Percentiles rank a stretch among this genome's conserved stretches.
These are phyloP conservation scores for Fusarium nygamai DNA, from an alignment of 2,329 filamentous ascomycete genomes.

Conservation along the genomic window DNA sequence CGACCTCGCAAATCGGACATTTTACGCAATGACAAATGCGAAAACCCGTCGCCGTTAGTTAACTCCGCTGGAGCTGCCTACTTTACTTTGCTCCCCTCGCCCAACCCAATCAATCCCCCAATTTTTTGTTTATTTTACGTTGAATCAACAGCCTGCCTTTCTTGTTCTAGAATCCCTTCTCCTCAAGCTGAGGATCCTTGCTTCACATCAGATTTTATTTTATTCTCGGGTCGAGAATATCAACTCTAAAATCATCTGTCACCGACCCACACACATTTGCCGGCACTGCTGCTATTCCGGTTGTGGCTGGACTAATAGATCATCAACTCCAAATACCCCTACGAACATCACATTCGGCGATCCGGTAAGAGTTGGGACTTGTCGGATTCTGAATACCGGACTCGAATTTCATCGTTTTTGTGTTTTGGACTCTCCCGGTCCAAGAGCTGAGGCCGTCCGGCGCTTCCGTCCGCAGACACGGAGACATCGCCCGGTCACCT, in stretches of 20 bases:
- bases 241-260: constrained; percentile 13
- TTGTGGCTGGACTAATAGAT: constrained; percentile 41
- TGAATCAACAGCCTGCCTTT: constrained; percentile 4
- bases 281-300: constrained; percentile 31
- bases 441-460: constrained; percentile 38
- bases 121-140: constrained; percentile 11
- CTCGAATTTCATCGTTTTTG: constrained; percentile 9
- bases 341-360: constrained; percentile 3
- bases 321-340: constrained; percentile 25
- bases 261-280: constrained; percentile 37
- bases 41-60: constrained; percentile 35
- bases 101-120: constrained; percentile 22
- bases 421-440: constrained; percentile 29
- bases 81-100: constrained; percentile 11
- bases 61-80: constrained; percentile 30
- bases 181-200: constrained; percentile 1
- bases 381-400: not conserved
- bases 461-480: constrained; percentile 37
- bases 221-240: not conserved
- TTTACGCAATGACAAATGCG: constrained; percentile 36
- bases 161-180: constrained; percentile 1
- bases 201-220: not conserved
- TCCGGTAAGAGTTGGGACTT: constrained; percentile 8
- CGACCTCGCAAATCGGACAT: constrained; percentile 37
- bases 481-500: constrained; percentile 35